Conservation (phyloP, 2,329 filamentous ascomycete genomes). For the Cercospora sp. region DNA sequence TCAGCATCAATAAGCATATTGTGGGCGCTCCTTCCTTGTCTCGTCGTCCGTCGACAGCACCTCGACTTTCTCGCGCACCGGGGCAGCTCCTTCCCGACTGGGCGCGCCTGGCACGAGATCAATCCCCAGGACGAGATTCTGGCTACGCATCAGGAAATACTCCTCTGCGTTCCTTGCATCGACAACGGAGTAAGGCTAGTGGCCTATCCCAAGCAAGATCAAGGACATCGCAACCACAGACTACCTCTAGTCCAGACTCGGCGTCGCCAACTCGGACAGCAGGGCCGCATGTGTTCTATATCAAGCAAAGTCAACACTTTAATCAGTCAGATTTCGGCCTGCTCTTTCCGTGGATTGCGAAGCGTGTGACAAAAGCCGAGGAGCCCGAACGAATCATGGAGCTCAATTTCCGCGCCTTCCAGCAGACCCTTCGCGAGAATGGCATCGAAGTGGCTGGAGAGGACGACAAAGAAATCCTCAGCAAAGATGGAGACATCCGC, state of each 20-base stretch:
- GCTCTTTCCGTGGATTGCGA: slow-evolving; percentile 69
- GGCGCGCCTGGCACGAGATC: slow-evolving; percentile 32
- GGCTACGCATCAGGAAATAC: slow-evolving; percentile 35
- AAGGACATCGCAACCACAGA: slow-evolving; percentile 3
- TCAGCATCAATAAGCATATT: slow-evolving; percentile 66
- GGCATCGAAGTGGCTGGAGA: slow-evolving; percentile 45
- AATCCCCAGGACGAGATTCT: slow-evolving; percentile 36
- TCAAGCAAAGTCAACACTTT: slow-evolving; percentile 71
- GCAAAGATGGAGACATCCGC: slow-evolving; percentile 27
- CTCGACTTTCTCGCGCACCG: slow-evolving; percentile 31
- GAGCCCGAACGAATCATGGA: slow-evolving; percentile 76
- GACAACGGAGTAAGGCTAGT: slow-evolving; percentile 30
- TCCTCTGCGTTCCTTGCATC: slow-evolving; percentile 24
- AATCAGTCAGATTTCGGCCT: slow-evolving; percentile 82
- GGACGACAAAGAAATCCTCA: slow-evolving; percentile 43
- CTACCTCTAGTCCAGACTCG: slow-evolving; percentile 2
- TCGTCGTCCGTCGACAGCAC: slow-evolving; percentile 32
- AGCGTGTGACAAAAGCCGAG: slow-evolving; percentile 56
- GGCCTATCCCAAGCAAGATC: slow-evolving; percentile 25
- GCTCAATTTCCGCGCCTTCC: slow-evolving; percentile 76
- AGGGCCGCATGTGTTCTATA: slow-evolving; percentile 71
- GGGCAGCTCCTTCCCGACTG: slow-evolving; percentile 33
- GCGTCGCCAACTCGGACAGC: slow-evolving; percentile 17
- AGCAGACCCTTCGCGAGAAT: slow-evolving; percentile 64
- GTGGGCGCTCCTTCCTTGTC: slow-evolving; percentile 46